Evolutionary conservation across 2,329 filamentous ascomycete genomes (phyloP).

Genomic region (Venturia pyrina): DNA sequence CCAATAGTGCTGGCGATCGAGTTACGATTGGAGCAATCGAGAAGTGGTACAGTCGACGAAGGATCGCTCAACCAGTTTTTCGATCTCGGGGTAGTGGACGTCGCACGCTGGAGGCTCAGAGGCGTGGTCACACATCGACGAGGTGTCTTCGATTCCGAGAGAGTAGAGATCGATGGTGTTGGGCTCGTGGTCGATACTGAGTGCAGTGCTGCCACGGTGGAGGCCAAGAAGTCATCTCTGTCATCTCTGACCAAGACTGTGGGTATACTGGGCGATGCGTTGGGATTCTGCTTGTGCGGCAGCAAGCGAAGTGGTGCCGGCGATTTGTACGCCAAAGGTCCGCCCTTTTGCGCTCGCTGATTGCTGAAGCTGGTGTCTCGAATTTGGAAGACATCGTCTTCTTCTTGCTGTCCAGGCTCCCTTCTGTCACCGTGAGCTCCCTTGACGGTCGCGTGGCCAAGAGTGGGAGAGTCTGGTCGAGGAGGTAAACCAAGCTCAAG

Average conservation of each 20-base stretch:
- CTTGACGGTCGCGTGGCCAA: neutral
- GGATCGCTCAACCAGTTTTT: neutral
- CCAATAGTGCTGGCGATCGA: neutral
- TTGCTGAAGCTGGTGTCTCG: neutral
- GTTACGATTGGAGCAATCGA: neutral
- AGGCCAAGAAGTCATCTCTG: slow-evolving; percentile 2
- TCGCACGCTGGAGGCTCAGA: neutral
- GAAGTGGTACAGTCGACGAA: neutral
- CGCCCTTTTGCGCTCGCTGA: neutral
- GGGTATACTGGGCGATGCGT: neutral
- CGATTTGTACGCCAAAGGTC: neutral
- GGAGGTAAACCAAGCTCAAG: neutral
- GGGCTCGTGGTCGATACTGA: neutral
- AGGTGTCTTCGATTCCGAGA: neutral
- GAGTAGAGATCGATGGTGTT: neutral
- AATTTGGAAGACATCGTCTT: neutral
- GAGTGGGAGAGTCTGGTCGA: neutral
- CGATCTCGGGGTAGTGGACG: neutral
- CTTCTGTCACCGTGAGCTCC: neutral
- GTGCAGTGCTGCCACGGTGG: neutral
- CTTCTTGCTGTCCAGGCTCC: neutral
- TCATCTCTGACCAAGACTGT: neutral
- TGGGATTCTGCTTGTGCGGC: neutral
- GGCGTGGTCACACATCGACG: neutral
- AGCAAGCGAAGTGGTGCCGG: neutral